phyloP scores from a whole-genome alignment of 2,329 filamentous ascomycete species.

The Penicillium sp. region DNA sequence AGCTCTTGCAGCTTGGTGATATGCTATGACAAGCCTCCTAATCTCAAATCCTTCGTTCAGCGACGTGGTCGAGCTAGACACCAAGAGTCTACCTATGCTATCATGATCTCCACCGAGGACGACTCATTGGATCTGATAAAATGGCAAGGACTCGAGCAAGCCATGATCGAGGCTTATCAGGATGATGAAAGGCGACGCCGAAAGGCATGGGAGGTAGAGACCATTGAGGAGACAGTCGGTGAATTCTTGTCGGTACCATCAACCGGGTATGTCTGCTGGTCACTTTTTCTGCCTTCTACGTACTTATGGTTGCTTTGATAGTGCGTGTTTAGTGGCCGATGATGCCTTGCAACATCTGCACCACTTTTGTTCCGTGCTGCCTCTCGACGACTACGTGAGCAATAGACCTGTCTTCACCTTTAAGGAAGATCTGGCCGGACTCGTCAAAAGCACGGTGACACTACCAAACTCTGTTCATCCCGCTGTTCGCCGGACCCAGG shows the following conservation, averaged over 20 bases:
- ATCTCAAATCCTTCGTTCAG: conserved; percentile 64
- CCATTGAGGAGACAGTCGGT: conserved; percentile 41
- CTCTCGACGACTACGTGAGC: conserved; percentile 59
- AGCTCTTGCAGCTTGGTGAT: conserved; percentile 64
- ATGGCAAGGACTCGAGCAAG: conserved; percentile 66
- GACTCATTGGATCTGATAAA: conserved; percentile 39
- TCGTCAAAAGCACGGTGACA: conserved; percentile 57
- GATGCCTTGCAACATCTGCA: conserved; percentile 73
- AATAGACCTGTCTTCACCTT: conserved; percentile 62
- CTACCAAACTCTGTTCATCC: conserved; percentile 70
- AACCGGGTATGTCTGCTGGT: conserved; percentile 20
- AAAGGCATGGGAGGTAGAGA: conserved; percentile 51
- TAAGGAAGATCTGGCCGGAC: conserved; percentile 17
- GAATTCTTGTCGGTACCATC: conserved; percentile 41
- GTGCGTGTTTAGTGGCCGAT: conserved; percentile 68
- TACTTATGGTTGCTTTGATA: conserved; percentile 24
- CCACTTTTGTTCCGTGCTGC: conserved; percentile 71
- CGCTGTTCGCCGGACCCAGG: conserved; percentile 54
- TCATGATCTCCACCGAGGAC: conserved; percentile 47
- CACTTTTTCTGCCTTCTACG: background rate
- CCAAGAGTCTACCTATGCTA: conserved; percentile 53
- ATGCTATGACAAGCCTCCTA: conserved; percentile 61
- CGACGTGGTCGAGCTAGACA: conserved; percentile 62
- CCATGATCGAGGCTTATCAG: conserved; percentile 70
- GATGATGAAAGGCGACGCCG: conserved; percentile 58